Conservation (phyloP, 2,329 filamentous ascomycete species). For the Ophiostoma quercus region DNA sequence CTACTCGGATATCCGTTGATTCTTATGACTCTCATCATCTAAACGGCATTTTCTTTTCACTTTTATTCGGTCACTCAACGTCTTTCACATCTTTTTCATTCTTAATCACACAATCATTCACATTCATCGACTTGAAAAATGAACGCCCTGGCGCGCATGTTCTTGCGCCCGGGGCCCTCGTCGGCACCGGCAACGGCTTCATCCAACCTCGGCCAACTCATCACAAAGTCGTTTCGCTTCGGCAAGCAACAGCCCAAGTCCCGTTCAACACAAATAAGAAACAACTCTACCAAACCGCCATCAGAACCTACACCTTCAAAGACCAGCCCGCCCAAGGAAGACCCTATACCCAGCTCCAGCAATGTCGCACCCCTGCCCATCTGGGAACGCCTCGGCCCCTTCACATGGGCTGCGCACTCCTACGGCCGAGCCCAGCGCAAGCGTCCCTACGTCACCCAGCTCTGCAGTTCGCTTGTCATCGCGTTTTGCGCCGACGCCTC, state of each 20-base stretch:
- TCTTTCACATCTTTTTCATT: no score
- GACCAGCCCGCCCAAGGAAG: slow-evolving; percentile 21
- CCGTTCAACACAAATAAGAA: background rate
- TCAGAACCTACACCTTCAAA: background rate
- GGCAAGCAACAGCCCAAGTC: background rate
- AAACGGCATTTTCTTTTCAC: background rate
- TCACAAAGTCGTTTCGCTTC: background rate
- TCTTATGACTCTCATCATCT: background rate
- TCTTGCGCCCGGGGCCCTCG: slow-evolving; percentile 21
- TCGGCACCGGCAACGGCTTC: slow-evolving; percentile 8
- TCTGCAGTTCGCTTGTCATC: slow-evolving; percentile 68
- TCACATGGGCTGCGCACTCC: slow-evolving; percentile 48
- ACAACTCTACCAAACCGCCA: background rate
- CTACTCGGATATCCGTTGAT: background rate
- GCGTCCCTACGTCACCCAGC: slow-evolving; percentile 73
- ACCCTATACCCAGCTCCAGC: slow-evolving; percentile 42
- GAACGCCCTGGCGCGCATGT: slow-evolving; percentile 19
- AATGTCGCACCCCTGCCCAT: slow-evolving; percentile 42
- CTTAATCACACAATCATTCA: no score
- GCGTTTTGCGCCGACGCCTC: slow-evolving; percentile 73
- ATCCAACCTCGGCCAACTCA: slow-evolving; percentile 16
- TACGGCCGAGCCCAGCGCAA: slow-evolving; percentile 68
- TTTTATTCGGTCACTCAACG: background rate
- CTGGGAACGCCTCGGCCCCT: slow-evolving; percentile 54
- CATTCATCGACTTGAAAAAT: background rate